Evolutionary conservation across 2,329 filamentous ascomycete species (phyloP), one percentile per base, ranked within the genome.

Genomic region (Tothia fuscella): DNA sequence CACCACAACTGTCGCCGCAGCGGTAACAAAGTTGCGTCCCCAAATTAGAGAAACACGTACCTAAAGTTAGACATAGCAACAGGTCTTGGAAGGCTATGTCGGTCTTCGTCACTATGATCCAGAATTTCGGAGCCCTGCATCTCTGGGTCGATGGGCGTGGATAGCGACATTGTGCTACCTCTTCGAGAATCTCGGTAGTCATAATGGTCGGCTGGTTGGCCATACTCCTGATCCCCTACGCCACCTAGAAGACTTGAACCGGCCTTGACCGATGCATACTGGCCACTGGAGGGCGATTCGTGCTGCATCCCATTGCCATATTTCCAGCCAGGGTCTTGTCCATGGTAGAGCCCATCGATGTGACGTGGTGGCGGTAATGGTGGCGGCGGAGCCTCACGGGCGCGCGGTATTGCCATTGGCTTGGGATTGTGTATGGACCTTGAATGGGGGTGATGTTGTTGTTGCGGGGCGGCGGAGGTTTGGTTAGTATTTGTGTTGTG

Each of bases 361-460:
- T 69, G 62, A 57, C 66, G 68, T 40, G 77, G 73, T 44, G 78
- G 78, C 51, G 78, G 78, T 51, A 82, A 65, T 38, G 77, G 76
- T 48, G 78, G 78, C 45, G 78, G 78, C 38, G 67, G 64, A 32
- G 57, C 49, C 22, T 67, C 65, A 53, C 70, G 66, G 46, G 69
- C 65, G 53, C 71, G 67, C 38, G 74, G 75, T 55, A 82, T 80
- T 46, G 76, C 65, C 74, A 82, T 76, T 49, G 74, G 71, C 47
- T 68, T 67, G 47, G 65, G 60, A 31, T n/a, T n/a, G n/a, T n/a
- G n/a, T n/a, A n/a, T n/a, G n/a, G n/a, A n/a, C n/a, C n/a, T n/a
- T n/a, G n/a, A n/a, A n/a, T n/a, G n/a, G n/a, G n/a, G 66, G 53
- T 45, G 52, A 55, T 24, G 25, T n/a, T n/a, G n/a, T 28, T 36